Evolutionary conservation across 2,329 filamentous ascomycete species (phyloP).

Genomic region (Dendryphion nanum): DNA sequence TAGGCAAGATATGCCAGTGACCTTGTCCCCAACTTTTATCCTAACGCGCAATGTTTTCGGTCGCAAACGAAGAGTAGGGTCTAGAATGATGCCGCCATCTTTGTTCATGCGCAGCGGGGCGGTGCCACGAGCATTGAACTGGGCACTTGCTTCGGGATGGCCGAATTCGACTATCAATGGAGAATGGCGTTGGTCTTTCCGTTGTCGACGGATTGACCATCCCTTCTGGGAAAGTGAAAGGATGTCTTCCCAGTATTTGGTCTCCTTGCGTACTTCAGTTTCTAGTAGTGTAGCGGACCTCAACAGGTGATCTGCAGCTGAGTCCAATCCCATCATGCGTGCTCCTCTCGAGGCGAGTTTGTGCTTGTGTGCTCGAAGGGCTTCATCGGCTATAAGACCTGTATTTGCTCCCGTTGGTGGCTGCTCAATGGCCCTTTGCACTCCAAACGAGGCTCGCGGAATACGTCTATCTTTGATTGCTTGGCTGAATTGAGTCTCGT

Average conservation of each 20-base stretch:
- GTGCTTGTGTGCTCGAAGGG: constrained; percentile 2
- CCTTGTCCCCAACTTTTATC: constrained; percentile 56
- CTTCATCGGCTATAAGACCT: too few species aligned
- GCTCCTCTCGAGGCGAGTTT: constrained; percentile 62
- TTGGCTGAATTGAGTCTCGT: constrained; percentile 17
- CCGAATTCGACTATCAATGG: constrained; percentile 87
- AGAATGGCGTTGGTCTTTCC: constrained; percentile 56
- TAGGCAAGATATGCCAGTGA: constrained; percentile 56
- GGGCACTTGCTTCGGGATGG: constrained; percentile 68
- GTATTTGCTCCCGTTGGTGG: too few species aligned
- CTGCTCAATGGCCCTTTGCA: constrained; percentile 16
- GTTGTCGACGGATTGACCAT: constrained; percentile 66
- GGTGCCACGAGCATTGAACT: constrained; percentile 69
- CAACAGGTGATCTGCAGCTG: constrained; percentile 70
- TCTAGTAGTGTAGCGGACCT: constrained; percentile 70
- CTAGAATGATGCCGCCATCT: constrained; percentile 73
- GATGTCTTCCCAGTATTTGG: constrained; percentile 85
- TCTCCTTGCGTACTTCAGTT: constrained; percentile 75
- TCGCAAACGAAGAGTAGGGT: constrained; percentile 58
- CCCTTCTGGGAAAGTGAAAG: constrained; percentile 77
- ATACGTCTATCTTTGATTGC: constrained; percentile 23
- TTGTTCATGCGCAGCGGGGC: constrained; percentile 73
- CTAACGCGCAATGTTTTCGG: constrained; percentile 66
- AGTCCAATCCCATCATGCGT: constrained; percentile 74
- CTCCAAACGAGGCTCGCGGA: constrained; percentile 37